Percentiles rank a stretch among this genome's conserved stretches.
These are phyloP conservation scores for Amesomyces nigricolor DNA, from an alignment of 2,329 filamentous ascomycete genomes.

Conservation along the genomic window DNA sequence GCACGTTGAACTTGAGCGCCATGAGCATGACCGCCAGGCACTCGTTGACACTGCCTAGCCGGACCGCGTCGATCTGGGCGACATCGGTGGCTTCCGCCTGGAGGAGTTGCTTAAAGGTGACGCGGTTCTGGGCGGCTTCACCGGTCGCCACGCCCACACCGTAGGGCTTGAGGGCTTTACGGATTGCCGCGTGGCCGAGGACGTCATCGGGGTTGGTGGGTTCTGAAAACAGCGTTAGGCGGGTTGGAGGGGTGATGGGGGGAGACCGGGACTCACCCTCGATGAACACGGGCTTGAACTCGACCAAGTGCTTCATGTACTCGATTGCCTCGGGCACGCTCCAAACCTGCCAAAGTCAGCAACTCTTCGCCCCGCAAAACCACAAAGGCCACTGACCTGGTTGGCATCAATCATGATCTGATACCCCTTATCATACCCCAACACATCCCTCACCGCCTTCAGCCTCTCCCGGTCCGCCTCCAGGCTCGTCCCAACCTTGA, in stretches of 20 bases:
- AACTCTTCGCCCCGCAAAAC: background rate
- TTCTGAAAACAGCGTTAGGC: background rate
- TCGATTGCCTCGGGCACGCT: conserved; percentile 9
- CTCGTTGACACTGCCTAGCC: conserved; percentile 9
- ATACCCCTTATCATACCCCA: conserved; percentile 8
- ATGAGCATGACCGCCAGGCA: conserved; percentile 8
- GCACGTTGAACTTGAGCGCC: conserved; percentile 8
- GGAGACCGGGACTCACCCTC: background rate
- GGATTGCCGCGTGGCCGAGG: conserved; percentile 9
- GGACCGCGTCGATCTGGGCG: conserved; percentile 9
- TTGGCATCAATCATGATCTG: conserved; percentile 12
- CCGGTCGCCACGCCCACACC: conserved; percentile 7
- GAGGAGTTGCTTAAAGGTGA: conserved; percentile 8
- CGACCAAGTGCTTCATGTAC: conserved; percentile 9
- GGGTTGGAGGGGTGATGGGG: background rate
- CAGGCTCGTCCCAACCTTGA: conserved; percentile 8
- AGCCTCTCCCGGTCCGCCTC: conserved; percentile 4
- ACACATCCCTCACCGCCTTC: conserved; percentile 2
- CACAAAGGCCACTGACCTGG: background rate
- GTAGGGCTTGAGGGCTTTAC: conserved; percentile 7
- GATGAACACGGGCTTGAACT: conserved; percentile 7
- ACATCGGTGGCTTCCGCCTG: conserved; percentile 10
- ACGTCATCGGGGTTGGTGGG: conserved; percentile 10
- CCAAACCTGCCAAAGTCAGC: conserved; percentile 5
- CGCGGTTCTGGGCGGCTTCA: conserved; percentile 8